Base-by-base conservation (phyloP, 2,329 filamentous ascomycete species). In the Penicillium sp. region DNA sequence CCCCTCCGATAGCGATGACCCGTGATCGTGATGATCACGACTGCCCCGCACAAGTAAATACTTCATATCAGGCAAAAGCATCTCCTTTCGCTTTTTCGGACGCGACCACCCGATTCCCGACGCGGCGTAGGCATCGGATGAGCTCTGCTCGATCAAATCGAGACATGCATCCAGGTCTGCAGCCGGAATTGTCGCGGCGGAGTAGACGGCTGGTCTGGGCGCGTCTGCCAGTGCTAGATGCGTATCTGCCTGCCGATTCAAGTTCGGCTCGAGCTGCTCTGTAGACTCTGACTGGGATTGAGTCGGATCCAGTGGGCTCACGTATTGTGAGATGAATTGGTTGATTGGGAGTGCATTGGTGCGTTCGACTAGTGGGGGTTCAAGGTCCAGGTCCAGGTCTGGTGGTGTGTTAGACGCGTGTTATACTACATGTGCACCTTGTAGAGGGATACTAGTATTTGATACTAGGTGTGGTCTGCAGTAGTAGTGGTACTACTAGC, bases 11-110 rank as follows among this genome's bases (percentile, higher is more conserved):
- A 23, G 40, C 28, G 16, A 52, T 13, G 36, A n/a, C 9, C 36
- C 36, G 13, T 39, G 6, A 33, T 10, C 14, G 5, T 14, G 7
- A 33, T n/a, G 5, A 11, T 33, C 5, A 14, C 8, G 16, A 10
- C 14, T 23, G n/a, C 56, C 59, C 39, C 74, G 69, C 23, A 83
- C 61, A 29, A 87, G 68, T 5, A 87, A 64, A 63, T 84, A 87
- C 40, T 80, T 76, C 83, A 87, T 85, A 52, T 84, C 80, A 0
- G 73, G 71, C 23, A 86, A 71, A 33, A 69, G 69, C 84, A 87
- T 87, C 71, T 87, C 85, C 31, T 73, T 73, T 26, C 69, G 68
- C 70, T 87, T 87, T 31, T 77, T 76, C 2, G 65, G 61, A 0
- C 76, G 72, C 5, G 81, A 78, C 85, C 85, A 87, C 48, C 83